These are phyloP conservation scores for Obelidium mucronatum DNA, from an alignment of 192 early-diverging fungal genomes.

Conservation along the genomic window DNA sequence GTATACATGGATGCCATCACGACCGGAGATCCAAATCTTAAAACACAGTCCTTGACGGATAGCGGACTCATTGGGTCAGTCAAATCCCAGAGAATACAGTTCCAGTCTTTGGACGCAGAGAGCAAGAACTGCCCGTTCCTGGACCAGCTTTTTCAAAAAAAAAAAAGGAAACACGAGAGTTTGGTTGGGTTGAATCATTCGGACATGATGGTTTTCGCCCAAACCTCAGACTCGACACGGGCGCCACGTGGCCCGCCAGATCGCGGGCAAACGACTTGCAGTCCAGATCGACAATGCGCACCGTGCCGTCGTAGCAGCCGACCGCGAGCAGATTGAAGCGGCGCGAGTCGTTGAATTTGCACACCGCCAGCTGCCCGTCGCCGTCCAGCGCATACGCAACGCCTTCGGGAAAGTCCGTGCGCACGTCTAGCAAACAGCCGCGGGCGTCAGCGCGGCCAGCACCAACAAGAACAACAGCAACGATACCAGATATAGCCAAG, in stretches of 20 bases:
- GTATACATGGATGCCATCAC: slow-evolving; percentile 59
- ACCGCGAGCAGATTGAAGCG: slow-evolving; percentile 83
- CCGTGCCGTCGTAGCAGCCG: slow-evolving; percentile 79
- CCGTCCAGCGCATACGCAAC: slow-evolving; percentile 80
- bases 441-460: no score
- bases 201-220: no score
- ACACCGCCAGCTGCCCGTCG: slow-evolving; percentile 58
- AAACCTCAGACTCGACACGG: slow-evolving; percentile 80
- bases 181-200: no score
- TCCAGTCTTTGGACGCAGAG: slow-evolving; percentile 81
- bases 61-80: background rate
- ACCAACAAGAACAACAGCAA: no score
- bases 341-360: slow-evolving; percentile 72
- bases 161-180: slow-evolving; percentile 5
- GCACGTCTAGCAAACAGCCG: background rate
- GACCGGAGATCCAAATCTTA: slow-evolving; percentile 75
- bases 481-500: no score
- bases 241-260: slow-evolving; percentile 77
- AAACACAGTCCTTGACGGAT: slow-evolving; percentile 52
- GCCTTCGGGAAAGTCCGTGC: slow-evolving; percentile 62
- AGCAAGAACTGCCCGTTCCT: slow-evolving; percentile 79
- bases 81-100: slow-evolving; percentile 91
- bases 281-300: slow-evolving; percentile 89
- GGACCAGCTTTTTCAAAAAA: slow-evolving; percentile 73
- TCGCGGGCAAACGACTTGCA: slow-evolving; percentile 76